phyloP scores from a whole-genome alignment of 2,329 filamentous ascomycete species.

The Plectosphaerella cucumerina region DNA sequence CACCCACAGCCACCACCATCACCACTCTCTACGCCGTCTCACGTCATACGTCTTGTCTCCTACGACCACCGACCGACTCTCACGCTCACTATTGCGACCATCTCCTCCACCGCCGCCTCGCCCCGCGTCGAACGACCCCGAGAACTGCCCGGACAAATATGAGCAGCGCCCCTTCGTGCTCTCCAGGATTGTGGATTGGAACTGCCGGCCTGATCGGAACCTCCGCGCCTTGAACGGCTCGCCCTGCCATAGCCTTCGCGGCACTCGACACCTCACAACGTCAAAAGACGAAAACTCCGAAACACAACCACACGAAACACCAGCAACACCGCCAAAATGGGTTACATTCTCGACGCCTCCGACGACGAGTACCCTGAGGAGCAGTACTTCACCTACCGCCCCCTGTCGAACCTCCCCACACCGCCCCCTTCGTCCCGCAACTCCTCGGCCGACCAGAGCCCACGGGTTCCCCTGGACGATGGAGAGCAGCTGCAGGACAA shows the following conservation, averaged over 20 bases:
- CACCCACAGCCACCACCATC: background rate
- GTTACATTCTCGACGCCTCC: conserved; percentile 15
- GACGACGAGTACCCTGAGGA: conserved; percentile 46
- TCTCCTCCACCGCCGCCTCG: too few relatives aligned
- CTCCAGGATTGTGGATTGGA: conserved; percentile 13
- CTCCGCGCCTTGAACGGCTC: background rate
- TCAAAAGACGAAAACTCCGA: conserved; percentile 7
- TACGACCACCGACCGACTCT: background rate
- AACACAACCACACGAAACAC: background rate
- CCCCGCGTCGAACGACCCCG: background rate
- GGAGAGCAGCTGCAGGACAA: conserved; percentile 36
- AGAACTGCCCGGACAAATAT: conserved; percentile 8
- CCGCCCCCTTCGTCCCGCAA: conserved; percentile 54
- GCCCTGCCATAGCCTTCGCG: background rate
- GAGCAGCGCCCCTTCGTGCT: conserved; percentile 13
- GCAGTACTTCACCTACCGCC: conserved; percentile 61
- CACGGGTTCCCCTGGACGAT: conserved; percentile 36
- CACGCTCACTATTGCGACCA: background rate
- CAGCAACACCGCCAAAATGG: conserved; percentile 8
- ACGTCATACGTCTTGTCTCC: background rate
- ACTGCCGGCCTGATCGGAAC: conserved; percentile 12
- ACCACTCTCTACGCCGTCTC: background rate
- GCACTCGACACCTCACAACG: conserved; percentile 6
- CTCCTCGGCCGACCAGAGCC: conserved; percentile 38
- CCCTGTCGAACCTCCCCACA: conserved; percentile 64